phyloP scores from a whole-genome alignment of 139 green algal genomes.

The Auxenochlorella pyrenoidosa region DNA sequence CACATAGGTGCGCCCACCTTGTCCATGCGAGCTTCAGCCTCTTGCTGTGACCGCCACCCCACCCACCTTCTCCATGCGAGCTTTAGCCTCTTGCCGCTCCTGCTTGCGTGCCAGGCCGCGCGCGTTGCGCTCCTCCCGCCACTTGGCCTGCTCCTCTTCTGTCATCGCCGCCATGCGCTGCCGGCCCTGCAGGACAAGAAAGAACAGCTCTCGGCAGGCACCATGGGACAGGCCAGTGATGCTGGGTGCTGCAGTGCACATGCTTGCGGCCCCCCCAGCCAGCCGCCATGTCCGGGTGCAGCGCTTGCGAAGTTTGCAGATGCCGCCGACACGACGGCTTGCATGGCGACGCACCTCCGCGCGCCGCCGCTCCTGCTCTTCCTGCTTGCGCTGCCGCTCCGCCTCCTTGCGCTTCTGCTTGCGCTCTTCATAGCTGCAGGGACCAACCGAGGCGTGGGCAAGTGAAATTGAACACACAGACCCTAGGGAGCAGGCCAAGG shows the following conservation, averaged over 20 bases:
- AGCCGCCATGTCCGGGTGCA: too few relatives aligned
- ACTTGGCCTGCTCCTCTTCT: slow-evolving; percentile 37
- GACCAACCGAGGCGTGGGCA: not conserved
- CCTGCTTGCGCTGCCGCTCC: slow-evolving; percentile 19
- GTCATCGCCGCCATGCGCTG: slow-evolving; percentile 29
- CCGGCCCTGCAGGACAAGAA: slow-evolving; percentile 12
- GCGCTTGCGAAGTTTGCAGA: too few relatives aligned
- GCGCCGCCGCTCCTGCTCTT: slow-evolving; percentile 19
- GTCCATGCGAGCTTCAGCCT: too few relatives aligned
- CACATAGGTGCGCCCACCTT: too few relatives aligned
- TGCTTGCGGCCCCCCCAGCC: too few relatives aligned
- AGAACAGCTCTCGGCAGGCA: too few relatives aligned
- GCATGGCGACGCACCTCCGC: slow-evolving; percentile 5
- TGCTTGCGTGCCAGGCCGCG: slow-evolving; percentile 23
- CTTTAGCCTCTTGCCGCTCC: slow-evolving; percentile 25
- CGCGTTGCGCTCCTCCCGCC: slow-evolving; percentile 26
- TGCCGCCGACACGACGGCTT: too few relatives aligned
- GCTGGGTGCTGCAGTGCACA: too few relatives aligned
- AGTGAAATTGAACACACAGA: not conserved
- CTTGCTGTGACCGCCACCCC: not conserved
- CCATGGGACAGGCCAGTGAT: too few relatives aligned
- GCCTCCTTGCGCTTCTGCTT: slow-evolving; percentile 19
- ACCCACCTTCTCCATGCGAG: slow-evolving; percentile 10
- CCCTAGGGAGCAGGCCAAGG: not conserved
- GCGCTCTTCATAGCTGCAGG: slow-evolving; percentile 9